Evolutionary conservation across 106 monocot genomes (phyloP), one percentile per base, ranked within the genome.

Genomic region (Dioscorea alata): DNA sequence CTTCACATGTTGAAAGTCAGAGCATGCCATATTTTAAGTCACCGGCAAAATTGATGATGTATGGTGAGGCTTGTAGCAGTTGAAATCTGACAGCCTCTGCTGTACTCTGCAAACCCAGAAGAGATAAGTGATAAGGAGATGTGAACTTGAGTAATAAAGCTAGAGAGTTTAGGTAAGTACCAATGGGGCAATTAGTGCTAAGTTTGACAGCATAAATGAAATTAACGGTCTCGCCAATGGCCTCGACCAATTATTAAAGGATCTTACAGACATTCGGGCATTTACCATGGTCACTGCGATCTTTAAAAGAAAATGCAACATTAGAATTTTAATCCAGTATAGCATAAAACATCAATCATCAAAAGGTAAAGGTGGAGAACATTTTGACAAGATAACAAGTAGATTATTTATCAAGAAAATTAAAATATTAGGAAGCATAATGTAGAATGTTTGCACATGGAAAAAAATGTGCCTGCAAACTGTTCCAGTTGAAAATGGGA

Each of bases 11-110:
- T n/a, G n/a, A n/a, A n/a, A n/a, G n/a, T n/a, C n/a, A n/a, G n/a
- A n/a, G n/a, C 75, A 24, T 92, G 92, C 97, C 97, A 65, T 89
- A 92, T 74, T 97, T 97, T 60, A 97, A 76, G 72, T 97, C 89
- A 61, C 89, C 92, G 14, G 82, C 69, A 75, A 97, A 97, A 77
- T 87, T 80, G 60, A 97, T 90, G 69, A 89, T 70, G 76, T 54
- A 70, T 54, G 97, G 92, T 70, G 89, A 71, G 61, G 92, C 84
- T 60, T 81, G 80, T 61, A 97, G 71, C 64, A 97, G 79, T 50
- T 97, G 97, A 79, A 79, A 97, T 22, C 76, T 86, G 60, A 97
- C 49, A 65, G 92, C 97, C 82, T 92, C 78, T 58, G 59, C 24
- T 54, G 89, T 97, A 54, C 87, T 92, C 97, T 97, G 78, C 20